These are phyloP conservation scores for Lumnitzera racemosa DNA, from an alignment of 345 rosid genomes.

Conservation along the genomic window DNA sequence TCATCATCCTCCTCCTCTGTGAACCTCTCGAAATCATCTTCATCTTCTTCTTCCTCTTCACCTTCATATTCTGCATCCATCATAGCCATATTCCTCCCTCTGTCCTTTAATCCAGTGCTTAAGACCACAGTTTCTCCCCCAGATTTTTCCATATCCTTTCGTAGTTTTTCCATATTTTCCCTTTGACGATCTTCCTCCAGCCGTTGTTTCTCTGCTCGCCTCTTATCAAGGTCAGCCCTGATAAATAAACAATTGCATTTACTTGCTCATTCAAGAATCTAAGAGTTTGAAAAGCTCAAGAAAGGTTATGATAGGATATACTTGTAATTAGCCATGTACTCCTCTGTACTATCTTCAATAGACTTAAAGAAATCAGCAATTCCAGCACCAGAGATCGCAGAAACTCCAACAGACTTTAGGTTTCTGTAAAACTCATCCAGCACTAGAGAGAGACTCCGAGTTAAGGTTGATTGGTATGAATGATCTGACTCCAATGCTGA, in stretches of 20 bases:
- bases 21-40: not conserved
- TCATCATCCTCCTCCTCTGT: conserved; percentile 5
- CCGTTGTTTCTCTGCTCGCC: conserved; percentile 15
- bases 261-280: not conserved
- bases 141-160: conserved; percentile 22
- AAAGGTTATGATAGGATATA: not conserved
- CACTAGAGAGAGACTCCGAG: conserved; percentile 20
- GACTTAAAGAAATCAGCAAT: conserved; percentile 19
- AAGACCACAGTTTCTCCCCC: conserved; percentile 20
- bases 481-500: conserved; percentile 16
- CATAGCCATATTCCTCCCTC: conserved; percentile 5
- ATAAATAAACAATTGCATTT: not conserved
- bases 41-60: conserved; percentile 8
- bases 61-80: conserved; percentile 11
- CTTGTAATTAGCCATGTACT: conserved; percentile 23
- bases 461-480: conserved; percentile 16
- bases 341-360: conserved; percentile 19
- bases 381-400: conserved; percentile 21
- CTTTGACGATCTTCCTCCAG: conserved; percentile 17
- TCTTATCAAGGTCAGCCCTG: conserved; percentile 23
- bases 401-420: conserved; percentile 20
- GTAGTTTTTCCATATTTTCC: conserved; percentile 15
- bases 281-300: not conserved
- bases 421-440: conserved; percentile 23
- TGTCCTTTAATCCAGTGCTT: conserved; percentile 16